Base-by-base conservation (phyloP, 345 rosid genomes). In the Eutrema yunnanense region DNA sequence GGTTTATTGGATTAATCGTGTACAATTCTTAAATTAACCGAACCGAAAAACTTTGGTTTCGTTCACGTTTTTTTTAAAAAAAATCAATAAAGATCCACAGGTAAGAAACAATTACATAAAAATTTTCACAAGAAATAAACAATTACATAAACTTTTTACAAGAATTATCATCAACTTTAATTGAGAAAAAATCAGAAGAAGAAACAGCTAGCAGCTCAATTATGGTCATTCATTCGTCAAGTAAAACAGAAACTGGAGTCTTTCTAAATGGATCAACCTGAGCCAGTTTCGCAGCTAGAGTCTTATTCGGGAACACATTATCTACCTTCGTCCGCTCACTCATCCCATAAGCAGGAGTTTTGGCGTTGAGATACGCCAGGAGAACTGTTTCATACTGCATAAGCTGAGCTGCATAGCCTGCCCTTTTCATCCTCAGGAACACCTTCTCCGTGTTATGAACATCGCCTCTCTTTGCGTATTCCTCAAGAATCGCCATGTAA, bases 241-340 rank as follows among this genome's bases (percentile, higher is more conserved):
- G 86, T 78, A 89, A 79, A 72, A 82, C 89, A 6, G 94, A 89
- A 6, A 78, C 84, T 6, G 87, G 68, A n/a, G 84, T 84, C 81
- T 78, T 87, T 83, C 81, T 85, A 89, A 84, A 38, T 0, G 98
- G 86, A 78, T 92, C 86, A 1, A 83, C 84, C 62, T 62, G 77
- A 70, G 74, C 82, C 60, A 92, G 72, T 60, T 85, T 86, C 13
- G 79, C 82, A 6, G 85, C 80, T 49, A 92, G 51, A 2, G 38
- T 9, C 78, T 82, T 88, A 42, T 72, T 83, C 7, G 96, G 98
- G 74, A 92, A 90, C 59, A 95, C 52, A 50, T 87, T 84, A 67
- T 95, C 98, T 6, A 88, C 94, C 78, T 77, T 83, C 88, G 90
- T 82, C 78, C 99, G 85, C 74, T 90, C 94, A 79, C 80, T 78